Evolutionary conservation across 768 basidiomycete species (phyloP).

Genomic region (Clitopilus passeckerianus): DNA sequence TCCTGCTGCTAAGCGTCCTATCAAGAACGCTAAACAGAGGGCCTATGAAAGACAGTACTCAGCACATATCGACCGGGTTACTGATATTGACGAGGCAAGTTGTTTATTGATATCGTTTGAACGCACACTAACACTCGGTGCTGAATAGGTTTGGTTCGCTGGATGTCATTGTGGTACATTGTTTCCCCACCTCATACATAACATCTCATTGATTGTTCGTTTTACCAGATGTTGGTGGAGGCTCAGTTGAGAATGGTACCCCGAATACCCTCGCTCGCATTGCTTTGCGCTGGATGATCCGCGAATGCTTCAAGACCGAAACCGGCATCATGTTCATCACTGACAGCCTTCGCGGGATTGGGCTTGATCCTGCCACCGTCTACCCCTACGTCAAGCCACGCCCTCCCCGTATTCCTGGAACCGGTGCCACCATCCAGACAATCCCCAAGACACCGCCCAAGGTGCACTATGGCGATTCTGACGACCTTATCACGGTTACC

Average conservation of each 20-base stretch:
- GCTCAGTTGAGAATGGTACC: constrained; percentile 52
- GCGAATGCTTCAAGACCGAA: constrained; percentile 52
- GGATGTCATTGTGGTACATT: constrained; percentile 65
- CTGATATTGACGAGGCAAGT: constrained; percentile 46
- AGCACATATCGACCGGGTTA: constrained; percentile 24
- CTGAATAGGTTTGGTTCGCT: constrained; percentile 69
- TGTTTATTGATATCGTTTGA: neutral
- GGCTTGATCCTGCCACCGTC: constrained; percentile 41
- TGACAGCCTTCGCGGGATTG: constrained; percentile 38
- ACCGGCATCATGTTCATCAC: constrained; percentile 59
- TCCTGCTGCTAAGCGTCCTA: constrained; percentile 24
- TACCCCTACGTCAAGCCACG: constrained; percentile 35
- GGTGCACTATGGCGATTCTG: constrained; percentile 18
- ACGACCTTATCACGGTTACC: constrained; percentile 22
- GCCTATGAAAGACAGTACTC: constrained; percentile 39
- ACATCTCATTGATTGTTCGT: neutral
- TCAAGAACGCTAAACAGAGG: constrained; percentile 19
- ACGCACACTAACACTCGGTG: neutral
- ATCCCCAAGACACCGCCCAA: constrained; percentile 12
- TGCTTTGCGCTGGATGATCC: constrained; percentile 73
- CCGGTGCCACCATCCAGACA: constrained; percentile 16
- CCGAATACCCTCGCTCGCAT: constrained; percentile 64
- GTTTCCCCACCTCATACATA: neutral
- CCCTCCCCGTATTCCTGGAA: constrained; percentile 31
- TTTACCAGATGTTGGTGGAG: constrained; percentile 66